Percentiles rank a stretch among this genome's conserved stretches.
phyloP scores from a whole-genome alignment of 2,329 filamentous ascomycete species.

The Nemania sp. region DNA sequence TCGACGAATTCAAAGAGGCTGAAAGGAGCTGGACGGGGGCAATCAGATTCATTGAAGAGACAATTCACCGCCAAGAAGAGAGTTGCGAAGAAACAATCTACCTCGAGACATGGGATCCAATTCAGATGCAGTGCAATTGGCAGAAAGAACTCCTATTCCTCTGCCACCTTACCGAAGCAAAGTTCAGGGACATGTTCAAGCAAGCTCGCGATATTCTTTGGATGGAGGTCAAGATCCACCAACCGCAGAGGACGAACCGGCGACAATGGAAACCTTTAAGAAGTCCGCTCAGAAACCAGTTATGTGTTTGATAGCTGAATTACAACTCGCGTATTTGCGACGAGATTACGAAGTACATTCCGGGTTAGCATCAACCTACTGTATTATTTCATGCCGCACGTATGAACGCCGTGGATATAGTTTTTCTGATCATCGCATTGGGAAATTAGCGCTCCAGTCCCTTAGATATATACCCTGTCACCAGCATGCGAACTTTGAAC shows the following conservation, averaged over 20 bases:
- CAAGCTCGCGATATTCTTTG: neutral
- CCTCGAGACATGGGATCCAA: neutral
- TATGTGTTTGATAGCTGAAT: neutral
- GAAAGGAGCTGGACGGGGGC: neutral
- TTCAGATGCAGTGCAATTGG: neutral
- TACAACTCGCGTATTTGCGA: neutral
- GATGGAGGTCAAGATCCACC: neutral
- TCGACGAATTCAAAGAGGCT: neutral
- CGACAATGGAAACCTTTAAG: too few relatives aligned
- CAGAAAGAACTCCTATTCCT: constrained; percentile 14
- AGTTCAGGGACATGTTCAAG: neutral
- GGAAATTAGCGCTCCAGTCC: too few relatives aligned
- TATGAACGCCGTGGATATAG: neutral
- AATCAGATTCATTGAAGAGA: accelerated
- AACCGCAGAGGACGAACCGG: neutral
- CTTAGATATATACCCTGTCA: too few relatives aligned
- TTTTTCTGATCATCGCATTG: too few relatives aligned
- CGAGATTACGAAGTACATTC: neutral
- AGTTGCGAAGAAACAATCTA: neutral
- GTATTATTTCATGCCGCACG: too few relatives aligned
- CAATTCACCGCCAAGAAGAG: neutral
- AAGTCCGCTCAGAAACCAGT: neutral
- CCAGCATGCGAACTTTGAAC: too few relatives aligned
- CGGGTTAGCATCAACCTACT: too few relatives aligned
- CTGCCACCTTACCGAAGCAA: neutral